Conservation (phyloP, 352 stramenopile species). For the Peronospora belbahrii region DNA sequence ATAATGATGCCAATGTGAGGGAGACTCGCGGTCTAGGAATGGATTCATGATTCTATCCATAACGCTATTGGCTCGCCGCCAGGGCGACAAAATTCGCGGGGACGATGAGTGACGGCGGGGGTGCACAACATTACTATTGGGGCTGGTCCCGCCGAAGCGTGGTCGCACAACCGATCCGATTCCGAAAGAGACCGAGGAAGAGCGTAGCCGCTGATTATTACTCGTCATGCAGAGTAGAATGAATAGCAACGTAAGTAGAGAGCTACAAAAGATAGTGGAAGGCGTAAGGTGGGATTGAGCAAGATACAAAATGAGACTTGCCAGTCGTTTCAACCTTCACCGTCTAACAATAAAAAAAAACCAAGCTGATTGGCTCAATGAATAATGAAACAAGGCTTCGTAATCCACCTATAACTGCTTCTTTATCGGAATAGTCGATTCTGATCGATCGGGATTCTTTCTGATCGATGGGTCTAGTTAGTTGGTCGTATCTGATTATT, state of each 20-base stretch:
- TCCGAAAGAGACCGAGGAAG: slow-evolving; percentile 19
- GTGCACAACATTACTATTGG: slow-evolving; percentile 2
- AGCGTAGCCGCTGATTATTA: slow-evolving; percentile 13
- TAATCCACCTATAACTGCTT: slow-evolving; percentile 1
- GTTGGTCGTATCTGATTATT: no score
- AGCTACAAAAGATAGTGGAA: background rate
- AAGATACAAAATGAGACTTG: background rate
- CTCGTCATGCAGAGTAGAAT: slow-evolving; percentile 11
- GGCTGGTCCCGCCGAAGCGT: background rate
- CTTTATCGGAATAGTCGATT: no score
- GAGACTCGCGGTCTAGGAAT: slow-evolving; percentile 46
- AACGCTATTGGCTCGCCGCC: slow-evolving; percentile 44
- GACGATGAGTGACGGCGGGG: slow-evolving; percentile 23
- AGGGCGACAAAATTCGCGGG: slow-evolving; percentile 19
- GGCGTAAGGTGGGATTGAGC: background rate
- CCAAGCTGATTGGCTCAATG: slow-evolving; percentile 1
- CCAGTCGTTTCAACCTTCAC: slow-evolving; percentile 9
- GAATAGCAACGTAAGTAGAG: no score
- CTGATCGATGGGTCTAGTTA: no score
- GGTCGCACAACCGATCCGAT: slow-evolving; percentile 5
- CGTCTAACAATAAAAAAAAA: no score
- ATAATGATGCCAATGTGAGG: slow-evolving; percentile 14
- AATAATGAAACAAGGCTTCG: slow-evolving; percentile 4
- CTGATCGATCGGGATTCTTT: no score
- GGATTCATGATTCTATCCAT: slow-evolving; percentile 76